Evolutionary conservation across 805 yeast species (phyloP), one percentile per base, ranked within the genome.

Genomic region (Candida railenensis): DNA sequence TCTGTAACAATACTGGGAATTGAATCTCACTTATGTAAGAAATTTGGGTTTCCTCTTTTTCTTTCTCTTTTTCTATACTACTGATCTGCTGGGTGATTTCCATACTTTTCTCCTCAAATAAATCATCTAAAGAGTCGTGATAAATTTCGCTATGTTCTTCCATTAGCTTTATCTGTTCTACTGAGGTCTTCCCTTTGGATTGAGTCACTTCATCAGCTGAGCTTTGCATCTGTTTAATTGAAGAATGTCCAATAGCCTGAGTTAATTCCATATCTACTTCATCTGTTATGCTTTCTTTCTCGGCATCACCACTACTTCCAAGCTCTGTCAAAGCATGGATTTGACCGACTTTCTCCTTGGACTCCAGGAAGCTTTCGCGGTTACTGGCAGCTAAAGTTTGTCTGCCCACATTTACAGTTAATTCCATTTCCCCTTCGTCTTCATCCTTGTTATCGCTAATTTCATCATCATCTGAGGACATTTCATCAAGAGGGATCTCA

Each of bases 251-350:
- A 3, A 52, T 22, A 8, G 62, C 59, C 32, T 53, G 53, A 3
- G 65, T 62, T 37, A 61, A 47, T n/a, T 62, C 66, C 66, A 60
- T 62, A 3, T 55, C 49, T 16, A 15, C 39, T 22, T 36, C 39
- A 4, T 15, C 21, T 4, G 39, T 20, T 18, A 36, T 36, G 12
- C 5, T 5, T 12, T 16, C 8, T 15, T 15, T 8, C 14, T 16
- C 14, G 4, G 22, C 18, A 12, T 7, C 5, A 15, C 37, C 15
- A 14, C 7, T 5, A n/a, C n/a, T 9, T n/a, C n/a, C 14, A n/a
- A 9, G 38, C 38, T n/a, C 38, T 9, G 38, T 18, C 11, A 8
- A 9, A 8, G 5, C n/a, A 4, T 37, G 18, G 14, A 37, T 14
- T 21, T 22, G 33, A 12, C 4, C 12, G 20, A 39, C 15, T 12